Base-by-base conservation (phyloP, 345 rosid genomes). In the Clausena lansium region DNA sequence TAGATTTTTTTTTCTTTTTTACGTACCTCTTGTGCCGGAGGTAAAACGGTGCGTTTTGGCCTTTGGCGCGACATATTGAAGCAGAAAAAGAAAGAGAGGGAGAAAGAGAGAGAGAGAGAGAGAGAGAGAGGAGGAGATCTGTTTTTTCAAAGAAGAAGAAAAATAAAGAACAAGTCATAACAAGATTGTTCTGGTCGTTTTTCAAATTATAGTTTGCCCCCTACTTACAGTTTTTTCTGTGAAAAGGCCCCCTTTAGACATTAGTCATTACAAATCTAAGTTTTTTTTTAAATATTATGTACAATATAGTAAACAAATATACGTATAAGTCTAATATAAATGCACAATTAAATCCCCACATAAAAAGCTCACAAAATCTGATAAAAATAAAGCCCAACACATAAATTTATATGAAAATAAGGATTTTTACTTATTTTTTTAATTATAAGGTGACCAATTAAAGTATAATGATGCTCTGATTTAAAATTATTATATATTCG, bases 11-110 rank as follows among this genome's bases (percentile, higher is more conserved):
- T 2, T 13, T 8, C 45, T 76, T 30, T 30, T 30, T 2, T 1
- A 90, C 98, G 47, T 71, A 93, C 99, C 97, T 91, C 94, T 79
- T 88, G 92, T 79, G 82, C 98, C 65, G 96, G 97, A 85, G 97
- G 98, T 15, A 93, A 85, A 27, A 74, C 70, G 63, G 82, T 81
- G 70, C 87, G 87, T 73, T 80, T 88, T 57, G 77, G 72, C 78
- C 89, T 88, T 71, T 86, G 87, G 76, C 87, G 83, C 75, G 88
- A 86, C 92, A 88, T 88, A 64, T 58, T 68, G 58, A 27, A 11
- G 67, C 33, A 65, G 52, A 24, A 20, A 25, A 5, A 45, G 50
- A 45, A 3, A 45, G 17, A 45, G 50, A 45, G 0, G 11, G 50
- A 2, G 32, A n/a, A n/a, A 41, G 14, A 9, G 14, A 55, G 76